Evolutionary conservation across 2,329 filamentous ascomycete species (phyloP), one percentile per base, ranked within the genome.

Genomic region (Pseudogymnoascus sp.): DNA sequence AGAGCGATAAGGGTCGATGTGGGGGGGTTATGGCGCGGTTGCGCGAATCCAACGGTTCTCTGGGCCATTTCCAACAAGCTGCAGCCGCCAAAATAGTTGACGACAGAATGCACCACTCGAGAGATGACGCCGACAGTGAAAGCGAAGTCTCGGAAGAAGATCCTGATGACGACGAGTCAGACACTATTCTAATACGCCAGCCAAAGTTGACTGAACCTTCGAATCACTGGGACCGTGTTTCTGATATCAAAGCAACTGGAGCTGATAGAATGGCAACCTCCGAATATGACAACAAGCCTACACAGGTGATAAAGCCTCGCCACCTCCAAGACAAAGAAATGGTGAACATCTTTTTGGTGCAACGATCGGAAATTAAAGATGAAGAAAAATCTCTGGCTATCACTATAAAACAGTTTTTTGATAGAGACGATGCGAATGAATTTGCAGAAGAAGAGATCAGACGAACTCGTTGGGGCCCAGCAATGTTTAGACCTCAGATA

Each of bases 291-390:
- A 36, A 11, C 28, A 56, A 4, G n/a, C 9, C n/a, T 11, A 21
- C n/a, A 1, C 28, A 34, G 5, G 2, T 14, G 16, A n/a, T 21
- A 56, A 56, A 56, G 28, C 49, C 49, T 14, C 49, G 49, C 5
- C 9, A 56, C 28, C 49, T 56, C n/a, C 49, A 56, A 34, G 49
- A 56, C 28, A 56, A 56, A 11, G 49, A 56, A 56, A 56, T 56
- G 49, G 28, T 34, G 34, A 21, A 56, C 28, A 14, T 56, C 3
- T 56, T 18, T 56, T 56, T 16, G 5, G 49, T 56, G 9, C n/a
- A 56, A 21, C 28, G 49, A 34, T 56, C 49, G 7, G 49, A 56
- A 34, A 56, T 56, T 36, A 56, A 16, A 36, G 28, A 21, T 3
- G n/a, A 21, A 18, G 49, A 34, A 36, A 18, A 14, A 34, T 56